Evolutionary conservation across 2,329 filamentous ascomycete species (phyloP).

Genomic region (Diaporthe ampelina): DNA sequence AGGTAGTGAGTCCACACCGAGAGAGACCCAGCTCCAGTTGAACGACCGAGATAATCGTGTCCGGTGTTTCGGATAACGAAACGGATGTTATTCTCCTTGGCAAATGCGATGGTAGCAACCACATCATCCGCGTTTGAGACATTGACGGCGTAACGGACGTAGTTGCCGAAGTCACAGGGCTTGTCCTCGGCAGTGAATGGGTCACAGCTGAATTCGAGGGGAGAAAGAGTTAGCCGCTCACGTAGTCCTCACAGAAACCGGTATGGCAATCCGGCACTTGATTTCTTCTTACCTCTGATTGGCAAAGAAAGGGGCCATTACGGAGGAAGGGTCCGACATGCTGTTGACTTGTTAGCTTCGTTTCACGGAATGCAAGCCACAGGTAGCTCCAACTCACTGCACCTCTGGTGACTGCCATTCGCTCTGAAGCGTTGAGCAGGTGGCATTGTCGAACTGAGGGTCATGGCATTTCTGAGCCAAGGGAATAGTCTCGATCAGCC

Average conservation of each 20-base stretch:
- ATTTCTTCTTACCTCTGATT: constrained; percentile 34
- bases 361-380: not conserved
- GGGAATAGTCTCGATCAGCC: constrained; percentile 33
- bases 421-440: constrained; percentile 25
- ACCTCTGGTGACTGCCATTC: constrained; percentile 17
- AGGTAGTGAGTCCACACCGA: constrained; percentile 54
- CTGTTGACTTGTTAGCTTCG: constrained; percentile 17
- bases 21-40: constrained; percentile 60
- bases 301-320: constrained; percentile 49
- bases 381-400: constrained; percentile 1
- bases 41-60: constrained; percentile 60
- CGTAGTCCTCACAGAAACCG: not conserved
- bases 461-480: constrained; percentile 28
- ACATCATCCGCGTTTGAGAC: constrained; percentile 36
- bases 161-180: constrained; percentile 50
- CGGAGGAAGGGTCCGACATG: constrained; percentile 45
- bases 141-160: constrained; percentile 31
- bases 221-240: not conserved
- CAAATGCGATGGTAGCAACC: constrained; percentile 21
- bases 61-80: constrained; percentile 61
- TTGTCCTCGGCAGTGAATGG: constrained; percentile 45
- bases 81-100: constrained; percentile 51
- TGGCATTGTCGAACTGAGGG: constrained; percentile 33
- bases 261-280: not conserved
- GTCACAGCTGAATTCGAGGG: constrained; percentile 34